phyloP scores from a whole-genome alignment of 2,329 filamentous ascomycete genomes.

The Alternaria brassicicola region DNA sequence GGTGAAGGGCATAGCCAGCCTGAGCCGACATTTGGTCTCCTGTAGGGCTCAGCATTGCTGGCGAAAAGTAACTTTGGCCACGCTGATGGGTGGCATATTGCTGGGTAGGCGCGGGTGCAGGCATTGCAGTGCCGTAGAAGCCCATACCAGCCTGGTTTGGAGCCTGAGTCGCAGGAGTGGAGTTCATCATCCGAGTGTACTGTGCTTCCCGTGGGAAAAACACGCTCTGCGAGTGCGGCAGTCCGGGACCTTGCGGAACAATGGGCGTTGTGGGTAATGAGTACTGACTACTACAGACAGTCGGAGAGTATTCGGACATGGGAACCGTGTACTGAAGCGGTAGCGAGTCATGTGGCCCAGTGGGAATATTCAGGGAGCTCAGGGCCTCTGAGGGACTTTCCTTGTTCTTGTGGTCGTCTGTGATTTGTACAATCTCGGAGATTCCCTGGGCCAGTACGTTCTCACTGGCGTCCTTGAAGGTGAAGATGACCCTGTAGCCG shows the following conservation, averaged over 20 bases:
- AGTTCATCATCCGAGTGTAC: conserved; percentile 19
- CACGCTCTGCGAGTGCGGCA: conserved; percentile 27
- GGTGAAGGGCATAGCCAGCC: conserved; percentile 27
- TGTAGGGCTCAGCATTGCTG: conserved; percentile 33
- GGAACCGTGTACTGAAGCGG: conserved; percentile 23
- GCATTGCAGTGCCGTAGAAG: conserved; percentile 16
- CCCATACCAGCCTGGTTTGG: conserved; percentile 18
- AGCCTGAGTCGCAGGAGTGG: conserved; percentile 12
- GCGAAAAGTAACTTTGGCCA: conserved; percentile 27
- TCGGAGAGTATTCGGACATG: conserved; percentile 31
- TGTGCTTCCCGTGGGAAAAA: conserved; percentile 26
- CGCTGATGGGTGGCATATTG: conserved; percentile 28
- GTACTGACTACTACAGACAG: conserved; percentile 29
- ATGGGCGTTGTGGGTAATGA: conserved; percentile 40
- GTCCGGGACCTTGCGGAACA: conserved; percentile 25
- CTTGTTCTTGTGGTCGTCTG: conserved; percentile 88
- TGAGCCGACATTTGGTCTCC: conserved; percentile 20
- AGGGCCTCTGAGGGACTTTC: conserved; percentile 32
- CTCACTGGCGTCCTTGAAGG: conserved; percentile 80
- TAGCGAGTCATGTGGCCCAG: conserved; percentile 17
- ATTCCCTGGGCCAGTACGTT: conserved; percentile 82
- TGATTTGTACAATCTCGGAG: conserved; percentile 84
- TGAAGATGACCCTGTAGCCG: conserved; percentile 93
- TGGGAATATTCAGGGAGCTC: conserved; percentile 27
- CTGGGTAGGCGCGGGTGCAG: conserved; percentile 13